Conservation (phyloP, 2,329 filamentous ascomycete genomes). For the Curvularia sp. region DNA sequence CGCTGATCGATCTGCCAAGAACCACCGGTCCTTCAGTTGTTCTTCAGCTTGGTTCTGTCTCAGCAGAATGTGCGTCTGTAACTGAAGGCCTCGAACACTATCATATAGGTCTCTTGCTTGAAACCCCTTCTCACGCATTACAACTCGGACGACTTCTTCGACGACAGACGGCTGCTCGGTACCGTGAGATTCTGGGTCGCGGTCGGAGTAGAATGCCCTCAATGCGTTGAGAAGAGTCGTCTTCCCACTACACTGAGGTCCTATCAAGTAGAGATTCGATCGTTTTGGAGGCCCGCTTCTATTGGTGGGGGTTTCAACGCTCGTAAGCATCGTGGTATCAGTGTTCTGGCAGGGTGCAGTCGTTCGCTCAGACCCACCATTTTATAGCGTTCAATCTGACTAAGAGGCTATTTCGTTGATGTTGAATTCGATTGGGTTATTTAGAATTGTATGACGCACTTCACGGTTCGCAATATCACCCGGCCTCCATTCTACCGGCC, state of each 20-base stretch:
- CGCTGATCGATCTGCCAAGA: too few relatives aligned
- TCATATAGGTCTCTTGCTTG: constrained; percentile 6
- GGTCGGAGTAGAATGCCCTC: constrained; percentile 5
- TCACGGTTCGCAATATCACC: not conserved
- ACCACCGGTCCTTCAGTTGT: too few relatives aligned
- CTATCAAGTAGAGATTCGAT: constrained; percentile 6
- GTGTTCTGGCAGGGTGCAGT: not conserved
- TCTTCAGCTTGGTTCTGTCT: too few relatives aligned
- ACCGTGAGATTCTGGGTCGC: constrained; percentile 3
- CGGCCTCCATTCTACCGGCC: not conserved
- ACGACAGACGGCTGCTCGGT: constrained; percentile 1
- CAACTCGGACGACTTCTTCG: constrained; percentile 5
- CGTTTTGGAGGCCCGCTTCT: not conserved
- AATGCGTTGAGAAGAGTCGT: constrained; percentile 8
- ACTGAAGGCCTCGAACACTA: too few relatives aligned
- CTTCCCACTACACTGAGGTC: constrained; percentile 9
- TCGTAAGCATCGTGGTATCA: not conserved
- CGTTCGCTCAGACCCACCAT: not conserved
- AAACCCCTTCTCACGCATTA: constrained; percentile 6
- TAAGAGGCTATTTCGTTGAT: not conserved
- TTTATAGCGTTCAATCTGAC: not conserved
- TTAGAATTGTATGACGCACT: not conserved
- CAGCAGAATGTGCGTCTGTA: too few relatives aligned
- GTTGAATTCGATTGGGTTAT: not conserved
- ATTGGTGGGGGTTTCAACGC: not conserved